Conservation (phyloP, 2,329 filamentous ascomycete species). For the Xylaria sp. region DNA sequence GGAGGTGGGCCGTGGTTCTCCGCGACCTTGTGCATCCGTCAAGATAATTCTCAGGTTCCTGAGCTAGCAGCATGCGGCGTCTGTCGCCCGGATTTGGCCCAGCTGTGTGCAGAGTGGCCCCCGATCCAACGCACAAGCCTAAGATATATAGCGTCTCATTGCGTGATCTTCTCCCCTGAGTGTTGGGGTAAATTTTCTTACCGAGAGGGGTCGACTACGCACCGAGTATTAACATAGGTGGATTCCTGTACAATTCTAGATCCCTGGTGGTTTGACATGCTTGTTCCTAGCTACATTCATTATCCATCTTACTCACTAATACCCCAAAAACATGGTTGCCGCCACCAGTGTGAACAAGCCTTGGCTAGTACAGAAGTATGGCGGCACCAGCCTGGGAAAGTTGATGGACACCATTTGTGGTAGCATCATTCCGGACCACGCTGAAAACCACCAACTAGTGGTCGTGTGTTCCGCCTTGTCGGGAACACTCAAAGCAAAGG, state of each 20-base stretch:
- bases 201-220: slow-evolving; percentile 16
- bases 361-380: slow-evolving; percentile 71
- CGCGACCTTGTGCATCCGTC: slow-evolving; percentile 7
- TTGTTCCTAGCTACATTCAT: slow-evolving; percentile 4
- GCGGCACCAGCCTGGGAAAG: slow-evolving; percentile 69
- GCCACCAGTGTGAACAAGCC: slow-evolving; percentile 39
- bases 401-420: slow-evolving; percentile 61
- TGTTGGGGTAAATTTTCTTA: background rate
- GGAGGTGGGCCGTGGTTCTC: slow-evolving; percentile 17
- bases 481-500: slow-evolving; percentile 63
- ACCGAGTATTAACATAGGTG: slow-evolving; percentile 26
- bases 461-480: slow-evolving; percentile 67
- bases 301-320: background rate
- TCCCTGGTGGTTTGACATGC: slow-evolving; percentile 2
- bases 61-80: background rate
- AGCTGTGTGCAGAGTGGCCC: slow-evolving; percentile 10
- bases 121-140: slow-evolving; percentile 15
- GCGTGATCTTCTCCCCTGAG: slow-evolving; percentile 13
- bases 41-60: slow-evolving; percentile 14
- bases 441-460: slow-evolving; percentile 59
- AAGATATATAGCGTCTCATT: slow-evolving; percentile 19
- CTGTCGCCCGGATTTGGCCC: slow-evolving; percentile 5
- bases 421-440: slow-evolving; percentile 46
- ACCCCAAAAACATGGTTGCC: slow-evolving; percentile 34
- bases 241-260: slow-evolving; percentile 15